Percentiles rank a stretch among this genome's conserved stretches.
Conservation (phyloP, 495 filamentous ascomycete species). For the Aspergillus campestris region DNA sequence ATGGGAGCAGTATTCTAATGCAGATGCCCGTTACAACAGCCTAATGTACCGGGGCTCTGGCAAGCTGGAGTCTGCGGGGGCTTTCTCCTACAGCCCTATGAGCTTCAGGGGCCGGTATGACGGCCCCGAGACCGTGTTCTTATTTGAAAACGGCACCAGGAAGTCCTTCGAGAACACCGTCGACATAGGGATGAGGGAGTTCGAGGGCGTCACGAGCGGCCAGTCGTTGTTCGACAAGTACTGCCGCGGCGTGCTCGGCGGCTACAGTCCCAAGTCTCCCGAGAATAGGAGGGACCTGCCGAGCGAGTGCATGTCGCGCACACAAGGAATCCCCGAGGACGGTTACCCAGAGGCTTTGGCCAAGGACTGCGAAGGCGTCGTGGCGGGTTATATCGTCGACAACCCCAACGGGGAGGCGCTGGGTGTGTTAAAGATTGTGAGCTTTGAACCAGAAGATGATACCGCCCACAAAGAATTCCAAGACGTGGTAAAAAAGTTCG, state of each 20-base stretch:
- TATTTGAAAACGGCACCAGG: slow-evolving; percentile 6
- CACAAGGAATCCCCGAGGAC: not conserved
- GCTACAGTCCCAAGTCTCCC: not conserved
- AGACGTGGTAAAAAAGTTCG: slow-evolving; percentile 31
- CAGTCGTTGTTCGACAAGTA: slow-evolving; percentile 1
- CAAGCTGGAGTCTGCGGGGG: not conserved
- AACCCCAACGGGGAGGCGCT: slow-evolving; percentile 12
- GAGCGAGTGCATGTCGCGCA: not conserved
- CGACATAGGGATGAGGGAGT: not conserved
- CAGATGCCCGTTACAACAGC: slow-evolving; percentile 5
- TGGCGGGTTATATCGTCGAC: slow-evolving; percentile 35
- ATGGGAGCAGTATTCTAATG: slow-evolving; percentile 1
- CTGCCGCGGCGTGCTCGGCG: slow-evolving; percentile 1
- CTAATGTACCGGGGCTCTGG: not conserved
- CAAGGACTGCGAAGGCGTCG: slow-evolving; percentile 2
- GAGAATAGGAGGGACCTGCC: too few species aligned
- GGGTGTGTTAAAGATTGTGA: slow-evolving; percentile 44
- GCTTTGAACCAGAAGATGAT: slow-evolving; percentile 25
- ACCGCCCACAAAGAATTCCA: slow-evolving; percentile 26
- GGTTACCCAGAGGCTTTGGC: slow-evolving; percentile 7
- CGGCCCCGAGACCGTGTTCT: slow-evolving; percentile 1
- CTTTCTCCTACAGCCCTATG: not conserved
- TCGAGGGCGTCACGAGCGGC: slow-evolving; percentile 1
- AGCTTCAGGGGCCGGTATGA: not conserved
- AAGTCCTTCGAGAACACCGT: not conserved